Evolutionary conservation across 2,329 filamentous ascomycete genomes (phyloP).

Genomic region (Penicillium sp.): DNA sequence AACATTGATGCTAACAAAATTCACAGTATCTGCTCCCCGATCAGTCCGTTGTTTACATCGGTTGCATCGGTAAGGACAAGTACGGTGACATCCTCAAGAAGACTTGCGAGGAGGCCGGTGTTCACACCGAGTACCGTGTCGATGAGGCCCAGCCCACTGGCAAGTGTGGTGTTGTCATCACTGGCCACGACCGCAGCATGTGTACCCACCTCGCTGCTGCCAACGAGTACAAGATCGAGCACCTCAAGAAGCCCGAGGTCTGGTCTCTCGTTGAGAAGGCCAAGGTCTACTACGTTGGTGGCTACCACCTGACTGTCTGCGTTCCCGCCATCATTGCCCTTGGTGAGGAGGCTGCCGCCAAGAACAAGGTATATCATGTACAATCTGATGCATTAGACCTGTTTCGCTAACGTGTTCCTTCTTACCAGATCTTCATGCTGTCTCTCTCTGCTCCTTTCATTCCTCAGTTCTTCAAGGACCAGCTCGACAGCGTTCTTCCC

Average conservation of each 20-base stretch:
- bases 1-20: constrained; percentile 15
- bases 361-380: constrained; percentile 68
- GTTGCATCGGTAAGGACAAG: constrained; percentile 92
- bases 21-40: constrained; percentile 81
- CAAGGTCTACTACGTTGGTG: constrained; percentile 87
- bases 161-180: constrained; percentile 94
- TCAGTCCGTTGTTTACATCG: constrained; percentile 89
- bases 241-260: constrained; percentile 85
- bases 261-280: constrained; percentile 90
- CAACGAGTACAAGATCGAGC: constrained; percentile 94
- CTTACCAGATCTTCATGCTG: constrained; percentile 67
- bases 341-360: constrained; percentile 79
- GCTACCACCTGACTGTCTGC: constrained; percentile 96
- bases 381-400: neutral
- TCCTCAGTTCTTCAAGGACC: constrained; percentile 95
- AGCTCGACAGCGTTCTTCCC: constrained; percentile 76
- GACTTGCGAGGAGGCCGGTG: constrained; percentile 81
- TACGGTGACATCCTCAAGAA: constrained; percentile 85
- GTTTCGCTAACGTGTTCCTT: constrained; percentile 3
- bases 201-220: constrained; percentile 93
- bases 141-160: constrained; percentile 82
- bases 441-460: constrained; percentile 96
- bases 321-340: constrained; percentile 86
- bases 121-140: constrained; percentile 92
- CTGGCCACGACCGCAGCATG: constrained; percentile 90